A percentile compares a stretch with the other conserved stretches of the same genome.
Evolutionary conservation across 441 rosid genomes (phyloP).

Genomic region (Viola pubescens): DNA sequence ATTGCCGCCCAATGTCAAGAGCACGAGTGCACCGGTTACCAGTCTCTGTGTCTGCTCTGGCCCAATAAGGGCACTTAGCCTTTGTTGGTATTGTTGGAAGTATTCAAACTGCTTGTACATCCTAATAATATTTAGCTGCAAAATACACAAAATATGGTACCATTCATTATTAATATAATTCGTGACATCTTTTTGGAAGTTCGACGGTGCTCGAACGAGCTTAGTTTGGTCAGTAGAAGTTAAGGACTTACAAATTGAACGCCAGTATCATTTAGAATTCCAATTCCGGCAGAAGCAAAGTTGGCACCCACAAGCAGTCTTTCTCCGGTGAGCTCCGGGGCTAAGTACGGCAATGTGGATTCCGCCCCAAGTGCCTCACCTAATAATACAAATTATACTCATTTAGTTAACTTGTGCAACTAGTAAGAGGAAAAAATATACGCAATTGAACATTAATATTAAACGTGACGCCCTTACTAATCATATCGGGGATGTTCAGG

Average conservation of each 20-base stretch:
- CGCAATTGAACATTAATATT: not conserved
- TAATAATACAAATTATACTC: conserved; percentile 14
- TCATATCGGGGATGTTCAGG: conserved; percentile 79
- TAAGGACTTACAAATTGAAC: conserved; percentile 63
- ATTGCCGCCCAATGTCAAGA: conserved; percentile 83
- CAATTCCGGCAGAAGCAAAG: conserved; percentile 95
- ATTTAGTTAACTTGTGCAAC: not conserved
- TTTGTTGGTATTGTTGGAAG: conserved; percentile 69
- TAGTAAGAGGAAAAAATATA: not conserved
- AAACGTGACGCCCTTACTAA: conserved; percentile 35
- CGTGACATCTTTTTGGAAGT: not conserved
- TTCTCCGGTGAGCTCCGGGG: conserved; percentile 60
- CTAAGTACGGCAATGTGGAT: conserved; percentile 78
- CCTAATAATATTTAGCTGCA: conserved; percentile 68
- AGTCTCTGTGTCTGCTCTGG: conserved; percentile 39
- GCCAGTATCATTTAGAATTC: conserved; percentile 93
- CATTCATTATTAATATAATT: not conserved
- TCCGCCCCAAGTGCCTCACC: conserved; percentile 75
- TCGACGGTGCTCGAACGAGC: not conserved
- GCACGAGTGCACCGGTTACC: conserved; percentile 54
- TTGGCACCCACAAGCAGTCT: conserved; percentile 81
- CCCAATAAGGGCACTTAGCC: conserved; percentile 56
- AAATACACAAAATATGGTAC: not conserved
- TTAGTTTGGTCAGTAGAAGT: not conserved
- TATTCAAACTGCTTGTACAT: conserved; percentile 50